Evolutionary conservation across 345 rosid genomes (phyloP).

Genomic region (thale cress (Arabidopsis thaliana)): TAIR10.1 NC_003074.8:22486001-22486500

Average conservation of each 20-base stretch:
- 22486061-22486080: neutral
- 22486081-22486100: constrained; percentile 27
- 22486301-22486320: constrained; percentile 98
- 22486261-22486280: constrained; percentile 98
- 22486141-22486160: constrained; percentile 87
- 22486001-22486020: constrained; percentile 65
- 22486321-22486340: constrained; percentile 97
- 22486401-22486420: constrained; percentile 98
- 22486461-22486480: constrained; percentile 13
- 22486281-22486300: constrained; percentile 92
- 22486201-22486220: constrained; percentile 98
- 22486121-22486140: constrained; percentile 96
- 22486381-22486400: constrained; percentile 91
- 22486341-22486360: constrained; percentile 94
- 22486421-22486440: constrained; percentile 97
- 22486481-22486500: constrained; percentile 32
- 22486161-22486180: constrained; percentile 97
- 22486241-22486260: constrained; percentile 98
- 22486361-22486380: constrained; percentile 96
- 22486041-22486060: constrained; percentile 8
- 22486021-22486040: constrained; percentile 10
- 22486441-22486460: constrained; percentile 51
- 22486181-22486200: constrained; percentile 96
- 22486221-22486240: constrained; percentile 93
- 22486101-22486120: constrained; percentile 49